Evolutionary conservation across 441 rosid genomes (phyloP).

Genomic region (Populus hybrid): DNA sequence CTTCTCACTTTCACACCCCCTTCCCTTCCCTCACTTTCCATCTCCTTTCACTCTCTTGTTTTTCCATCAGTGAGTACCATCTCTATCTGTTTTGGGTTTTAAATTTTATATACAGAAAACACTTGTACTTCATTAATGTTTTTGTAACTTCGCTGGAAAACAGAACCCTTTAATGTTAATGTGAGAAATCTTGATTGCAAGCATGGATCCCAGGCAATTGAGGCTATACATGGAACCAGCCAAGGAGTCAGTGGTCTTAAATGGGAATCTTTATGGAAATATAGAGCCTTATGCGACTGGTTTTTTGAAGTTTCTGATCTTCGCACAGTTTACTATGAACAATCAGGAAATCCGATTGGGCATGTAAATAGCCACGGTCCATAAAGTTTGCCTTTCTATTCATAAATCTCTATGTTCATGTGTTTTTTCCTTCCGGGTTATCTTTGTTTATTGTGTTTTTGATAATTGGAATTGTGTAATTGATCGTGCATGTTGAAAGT

Average conservation of each 20-base stretch:
- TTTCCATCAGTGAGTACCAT: conserved; percentile 11
- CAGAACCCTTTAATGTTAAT: conserved; percentile 10
- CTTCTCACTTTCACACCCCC: background rate
- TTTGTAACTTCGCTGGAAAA: conserved; percentile 22
- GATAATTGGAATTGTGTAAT: background rate
- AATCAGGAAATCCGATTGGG: conserved; percentile 87
- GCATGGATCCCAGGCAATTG: conserved; percentile 28
- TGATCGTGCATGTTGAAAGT: background rate
- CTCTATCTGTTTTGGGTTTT: background rate
- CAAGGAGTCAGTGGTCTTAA: conserved; percentile 35
- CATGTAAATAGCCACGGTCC: conserved; percentile 44
- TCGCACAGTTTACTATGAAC: conserved; percentile 79
- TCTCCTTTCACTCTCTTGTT: conserved; percentile 2
- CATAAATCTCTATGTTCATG: background rate
- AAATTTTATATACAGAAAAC: background rate
- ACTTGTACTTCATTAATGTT: background rate
- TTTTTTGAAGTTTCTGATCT: conserved; percentile 74
- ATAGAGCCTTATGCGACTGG: conserved; percentile 72
- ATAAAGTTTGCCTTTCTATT: background rate
- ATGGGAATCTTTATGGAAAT: conserved; percentile 46
- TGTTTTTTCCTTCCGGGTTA: background rate
- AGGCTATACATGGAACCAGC: conserved; percentile 40
- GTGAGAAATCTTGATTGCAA: conserved; percentile 25
- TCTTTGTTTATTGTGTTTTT: background rate
- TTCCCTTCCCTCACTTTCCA: background rate